Percentiles rank a stretch among this genome's conserved stretches.
phyloP scores from a whole-genome alignment of 352 stramenopile genomes.

The Phytophthora meadii region DNA sequence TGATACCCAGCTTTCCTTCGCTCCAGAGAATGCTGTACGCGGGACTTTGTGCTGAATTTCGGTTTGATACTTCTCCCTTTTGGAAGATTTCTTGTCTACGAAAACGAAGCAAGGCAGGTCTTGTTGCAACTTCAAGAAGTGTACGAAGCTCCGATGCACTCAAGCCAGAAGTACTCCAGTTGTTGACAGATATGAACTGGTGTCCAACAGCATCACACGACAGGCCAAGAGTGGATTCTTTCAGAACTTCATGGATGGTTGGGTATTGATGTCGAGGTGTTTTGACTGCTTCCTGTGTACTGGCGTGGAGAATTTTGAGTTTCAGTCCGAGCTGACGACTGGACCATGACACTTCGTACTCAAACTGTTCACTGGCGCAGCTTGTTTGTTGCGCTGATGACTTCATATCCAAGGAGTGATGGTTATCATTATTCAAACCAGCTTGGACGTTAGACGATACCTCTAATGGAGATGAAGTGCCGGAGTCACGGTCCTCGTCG shows the following conservation, averaged over 20 bases:
- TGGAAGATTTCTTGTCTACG: slow-evolving; percentile 21
- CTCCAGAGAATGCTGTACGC: slow-evolving; percentile 58
- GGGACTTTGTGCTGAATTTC: slow-evolving; percentile 7
- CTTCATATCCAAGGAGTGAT: slow-evolving; percentile 1
- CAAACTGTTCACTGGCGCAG: slow-evolving; percentile 12
- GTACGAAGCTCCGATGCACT: slow-evolving; percentile 33
- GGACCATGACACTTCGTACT: slow-evolving; percentile 45
- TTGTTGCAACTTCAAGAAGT: slow-evolving; percentile 41
- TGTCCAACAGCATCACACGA: slow-evolving; percentile 43
- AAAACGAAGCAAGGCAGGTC: slow-evolving; percentile 48
- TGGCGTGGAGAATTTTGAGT: slow-evolving; percentile 29
- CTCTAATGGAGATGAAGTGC: slow-evolving; percentile 3
- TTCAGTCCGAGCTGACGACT: slow-evolving; percentile 33
- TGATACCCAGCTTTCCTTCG: slow-evolving; percentile 44
- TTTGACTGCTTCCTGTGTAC: not conserved
- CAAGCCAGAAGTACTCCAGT: slow-evolving; percentile 34
- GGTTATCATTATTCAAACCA: slow-evolving; percentile 18
- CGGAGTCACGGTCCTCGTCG: slow-evolving; percentile 23
- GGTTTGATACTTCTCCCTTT: slow-evolving; percentile 11
- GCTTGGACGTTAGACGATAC: not conserved
- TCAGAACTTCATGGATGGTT: slow-evolving; percentile 37
- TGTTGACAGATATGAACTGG: slow-evolving; percentile 48
- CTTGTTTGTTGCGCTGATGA: slow-evolving; percentile 16
- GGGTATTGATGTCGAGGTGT: slow-evolving; percentile 22
- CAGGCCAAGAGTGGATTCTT: slow-evolving; percentile 44